Evolutionary conservation across 768 basidiomycete species (phyloP).

Genomic region (Epithele typhae): DNA sequence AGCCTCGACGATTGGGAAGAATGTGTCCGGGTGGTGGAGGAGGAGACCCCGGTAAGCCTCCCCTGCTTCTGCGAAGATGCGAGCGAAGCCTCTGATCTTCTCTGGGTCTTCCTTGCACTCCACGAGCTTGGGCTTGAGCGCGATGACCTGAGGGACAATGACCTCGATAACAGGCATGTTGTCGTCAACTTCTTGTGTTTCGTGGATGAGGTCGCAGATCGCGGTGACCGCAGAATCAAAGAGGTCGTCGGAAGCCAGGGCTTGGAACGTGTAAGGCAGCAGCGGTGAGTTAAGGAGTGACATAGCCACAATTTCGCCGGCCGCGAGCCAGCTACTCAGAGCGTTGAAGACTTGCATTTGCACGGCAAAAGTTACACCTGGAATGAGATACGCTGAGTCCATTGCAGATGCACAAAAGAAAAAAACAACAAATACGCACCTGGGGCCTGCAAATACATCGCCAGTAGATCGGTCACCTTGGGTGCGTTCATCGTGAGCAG

Average conservation of each 20-base stretch:
- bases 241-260: slow-evolving; percentile 77
- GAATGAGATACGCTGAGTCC: background rate
- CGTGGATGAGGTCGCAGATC: slow-evolving; percentile 92
- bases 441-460: slow-evolving; percentile 83
- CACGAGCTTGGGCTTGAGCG: slow-evolving; percentile 57
- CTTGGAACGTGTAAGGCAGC: slow-evolving; percentile 79
- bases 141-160: slow-evolving; percentile 84
- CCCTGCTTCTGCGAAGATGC: slow-evolving; percentile 95
- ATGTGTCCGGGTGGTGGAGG: slow-evolving; percentile 84
- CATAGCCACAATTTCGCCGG: slow-evolving; percentile 72
- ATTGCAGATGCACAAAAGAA: background rate
- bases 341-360: slow-evolving; percentile 83
- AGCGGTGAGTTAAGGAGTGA: slow-evolving; percentile 73
- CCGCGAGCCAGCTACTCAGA: slow-evolving; percentile 80
- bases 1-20: slow-evolving; percentile 93
- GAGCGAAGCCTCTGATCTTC: slow-evolving; percentile 82
- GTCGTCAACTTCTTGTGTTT: slow-evolving; percentile 96
- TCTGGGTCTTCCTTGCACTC: slow-evolving; percentile 75
- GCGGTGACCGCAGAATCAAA: slow-evolving; percentile 93
- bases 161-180: slow-evolving; percentile 86
- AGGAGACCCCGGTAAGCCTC: slow-evolving; percentile 91
- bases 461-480: slow-evolving; percentile 71
- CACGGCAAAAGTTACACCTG: slow-evolving; percentile 78
- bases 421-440: slow-evolving; percentile 60
- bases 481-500: slow-evolving; percentile 66